These are phyloP conservation scores for Lasiodiplodia citricola DNA, from an alignment of 2,329 filamentous ascomycete genomes.

Conservation along the genomic window DNA sequence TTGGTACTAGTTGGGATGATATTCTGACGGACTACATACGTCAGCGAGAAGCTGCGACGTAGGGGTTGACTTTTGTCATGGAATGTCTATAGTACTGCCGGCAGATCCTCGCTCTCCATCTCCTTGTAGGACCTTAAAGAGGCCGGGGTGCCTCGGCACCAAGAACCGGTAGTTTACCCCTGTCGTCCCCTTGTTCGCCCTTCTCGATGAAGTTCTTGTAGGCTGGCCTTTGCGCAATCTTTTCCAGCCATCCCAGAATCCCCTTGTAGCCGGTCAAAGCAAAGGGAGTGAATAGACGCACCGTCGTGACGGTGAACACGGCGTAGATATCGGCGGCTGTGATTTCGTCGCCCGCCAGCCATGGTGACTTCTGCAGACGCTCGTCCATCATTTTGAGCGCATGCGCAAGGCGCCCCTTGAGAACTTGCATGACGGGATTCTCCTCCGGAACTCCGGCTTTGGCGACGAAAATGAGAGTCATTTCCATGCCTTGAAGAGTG, in stretches of 20 bases:
- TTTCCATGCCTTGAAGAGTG: constrained; percentile 45
- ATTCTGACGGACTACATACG: neutral
- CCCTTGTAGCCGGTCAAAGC: constrained; percentile 35
- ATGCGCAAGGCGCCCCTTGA: constrained; percentile 41
- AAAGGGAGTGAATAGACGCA: constrained; percentile 57
- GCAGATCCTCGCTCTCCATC: too few relatives aligned
- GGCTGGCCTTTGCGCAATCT: constrained; percentile 18
- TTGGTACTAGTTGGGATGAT: neutral
- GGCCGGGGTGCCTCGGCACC: too few relatives aligned
- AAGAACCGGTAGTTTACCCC: neutral
- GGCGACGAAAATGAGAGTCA: constrained; percentile 36
- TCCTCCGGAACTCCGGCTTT: constrained; percentile 30
- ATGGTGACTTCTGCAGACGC: constrained; percentile 53
- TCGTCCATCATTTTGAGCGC: constrained; percentile 56
- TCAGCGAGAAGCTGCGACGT: too few relatives aligned
- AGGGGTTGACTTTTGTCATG: too few relatives aligned
- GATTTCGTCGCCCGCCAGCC: constrained; percentile 66
- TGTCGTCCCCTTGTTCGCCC: constrained; percentile 20
- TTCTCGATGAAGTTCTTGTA: constrained; percentile 27
- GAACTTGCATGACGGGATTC: constrained; percentile 33
- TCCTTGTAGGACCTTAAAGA: too few relatives aligned
- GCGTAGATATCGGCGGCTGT: constrained; percentile 71
- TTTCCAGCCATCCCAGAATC: constrained; percentile 29
- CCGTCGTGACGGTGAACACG: constrained; percentile 65
- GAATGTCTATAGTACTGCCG: too few relatives aligned